Percentiles rank a stretch among this genome's conserved stretches.
These are phyloP conservation scores for Candida succiphila DNA, from an alignment of 805 yeast species.

Conservation along the genomic window DNA sequence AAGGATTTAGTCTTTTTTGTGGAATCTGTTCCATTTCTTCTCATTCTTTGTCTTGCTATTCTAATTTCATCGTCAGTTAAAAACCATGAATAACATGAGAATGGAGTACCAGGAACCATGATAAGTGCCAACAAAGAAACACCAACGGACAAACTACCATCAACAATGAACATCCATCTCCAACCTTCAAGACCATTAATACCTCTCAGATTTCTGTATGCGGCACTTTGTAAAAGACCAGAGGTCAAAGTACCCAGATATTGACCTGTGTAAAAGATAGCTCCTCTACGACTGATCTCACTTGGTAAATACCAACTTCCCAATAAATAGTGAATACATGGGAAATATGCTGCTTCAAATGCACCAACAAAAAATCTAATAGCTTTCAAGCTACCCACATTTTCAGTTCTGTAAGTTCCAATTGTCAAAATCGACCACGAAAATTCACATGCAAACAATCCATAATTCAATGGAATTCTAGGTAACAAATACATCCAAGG, in stretches of 20 bases:
- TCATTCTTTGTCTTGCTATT: constrained; percentile 36
- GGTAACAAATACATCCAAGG: constrained; percentile 25
- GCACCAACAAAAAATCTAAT: constrained; percentile 29
- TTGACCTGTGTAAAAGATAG: constrained; percentile 21
- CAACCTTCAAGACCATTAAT: constrained; percentile 68
- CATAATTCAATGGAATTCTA: constrained; percentile 27
- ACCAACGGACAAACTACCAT: constrained; percentile 58
- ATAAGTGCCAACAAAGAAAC: constrained; percentile 24
- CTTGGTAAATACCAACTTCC: constrained; percentile 28
- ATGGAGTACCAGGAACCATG: constrained; percentile 57
- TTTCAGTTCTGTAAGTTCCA: constrained; percentile 21
- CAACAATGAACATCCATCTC: constrained; percentile 78
- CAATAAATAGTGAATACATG: constrained; percentile 28
- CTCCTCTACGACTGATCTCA: constrained; percentile 18
- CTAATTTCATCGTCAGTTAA: constrained; percentile 48
- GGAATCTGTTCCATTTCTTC: constrained; percentile 21
- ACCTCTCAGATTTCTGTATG: constrained; percentile 30
- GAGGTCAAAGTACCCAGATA: constrained; percentile 29
- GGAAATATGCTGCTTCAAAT: constrained; percentile 32
- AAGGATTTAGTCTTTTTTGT: constrained; percentile 18
- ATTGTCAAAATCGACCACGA: constrained; percentile 30
- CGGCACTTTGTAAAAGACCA: constrained; percentile 28
- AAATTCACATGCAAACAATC: constrained; percentile 22
- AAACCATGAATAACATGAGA: constrained; percentile 39
- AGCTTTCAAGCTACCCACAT: constrained; percentile 27